Evolutionary conservation across 345 rosid species (phyloP), one percentile per base, ranked within the genome.

Genomic region (Rubroshorea leprosula): DNA sequence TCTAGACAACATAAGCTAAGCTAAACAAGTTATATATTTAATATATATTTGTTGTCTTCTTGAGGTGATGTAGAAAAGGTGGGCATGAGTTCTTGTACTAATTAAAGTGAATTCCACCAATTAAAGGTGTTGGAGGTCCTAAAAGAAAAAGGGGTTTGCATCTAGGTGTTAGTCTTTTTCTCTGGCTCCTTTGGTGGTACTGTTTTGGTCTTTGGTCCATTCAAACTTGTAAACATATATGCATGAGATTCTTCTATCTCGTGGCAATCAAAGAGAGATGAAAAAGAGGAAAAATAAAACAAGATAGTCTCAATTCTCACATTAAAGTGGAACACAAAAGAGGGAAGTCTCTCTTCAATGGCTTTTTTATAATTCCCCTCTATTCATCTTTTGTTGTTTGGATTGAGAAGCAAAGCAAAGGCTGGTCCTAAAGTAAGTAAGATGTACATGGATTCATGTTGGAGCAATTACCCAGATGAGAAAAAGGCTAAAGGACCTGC

Each of bases 201-300:
- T 63, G 59, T 69, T 64, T 63, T 68, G 66, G 76, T 76, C 64
- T 68, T 63, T 71, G 76, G 75, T 65, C 77, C 73, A 54, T 63
- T 75, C 70, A 63, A 73, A 68, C 69, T 66, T 45, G 15, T 58
- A 41, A 41, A 16, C 16, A 51, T 48, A 44, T 50, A 58, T 61
- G 75, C 63, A 60, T 59, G 69, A 76, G 70, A 79, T 71, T 75
- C 74, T 66, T 55, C 46, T 31, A 57, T 55, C 58, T 67, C 61
- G 31, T 49, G 62, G 58, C 43, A 56, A 72, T 46, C 51, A 58
- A 49, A 53, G 45, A 43, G 11, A 53, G 11, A 12, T 4, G 8
- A 51, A 49, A 22, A 61, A 17, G 17, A 8, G 23, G 45, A 47
- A 21, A 26, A 27, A 3, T 4, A 27, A 27, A 27, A 27, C 4